These are phyloP conservation scores for Curvularia eragrostidis DNA, from an alignment of 2,329 filamentous ascomycete species.

Conservation along the genomic window DNA sequence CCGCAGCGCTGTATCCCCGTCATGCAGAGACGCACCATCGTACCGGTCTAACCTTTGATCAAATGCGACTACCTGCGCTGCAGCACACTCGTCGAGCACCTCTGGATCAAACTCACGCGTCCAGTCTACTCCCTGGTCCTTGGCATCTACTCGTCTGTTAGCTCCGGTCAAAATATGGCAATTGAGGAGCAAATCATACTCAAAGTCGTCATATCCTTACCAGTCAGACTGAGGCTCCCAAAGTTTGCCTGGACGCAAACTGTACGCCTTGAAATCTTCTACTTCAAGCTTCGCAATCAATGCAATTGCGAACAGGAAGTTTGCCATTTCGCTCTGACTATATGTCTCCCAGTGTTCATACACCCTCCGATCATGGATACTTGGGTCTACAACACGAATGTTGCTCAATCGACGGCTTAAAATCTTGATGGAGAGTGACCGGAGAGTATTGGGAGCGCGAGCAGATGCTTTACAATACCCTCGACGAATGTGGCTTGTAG, in stretches of 20 bases:
- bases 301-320: conserved; percentile 48
- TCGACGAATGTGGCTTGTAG: conserved; percentile 38
- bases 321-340: conserved; percentile 61
- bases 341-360: conserved; percentile 57
- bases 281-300: conserved; percentile 37
- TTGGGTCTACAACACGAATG: conserved; percentile 54
- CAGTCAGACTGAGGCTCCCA: conserved; percentile 34
- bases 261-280: conserved; percentile 34
- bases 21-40: conserved; percentile 39
- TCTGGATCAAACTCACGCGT: conserved; percentile 31
- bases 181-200: conserved; percentile 2
- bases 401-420: conserved; percentile 47
- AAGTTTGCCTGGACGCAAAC: conserved; percentile 40
- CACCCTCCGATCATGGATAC: conserved; percentile 51
- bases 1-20: conserved; percentile 27
- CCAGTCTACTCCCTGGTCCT: conserved; percentile 32
- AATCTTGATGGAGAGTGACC: conserved; percentile 55
- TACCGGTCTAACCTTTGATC: conserved; percentile 31
- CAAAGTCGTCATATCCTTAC: conserved; percentile 33
- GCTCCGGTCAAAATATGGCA: background rate
- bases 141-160: conserved; percentile 15
- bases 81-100: conserved; percentile 36
- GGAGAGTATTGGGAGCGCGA: conserved; percentile 40
- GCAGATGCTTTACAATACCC: conserved; percentile 38
- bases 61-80: conserved; percentile 43